Evolutionary conservation across 306 rosid species (phyloP).

Genomic region (Begonia peltatifolia): DNA sequence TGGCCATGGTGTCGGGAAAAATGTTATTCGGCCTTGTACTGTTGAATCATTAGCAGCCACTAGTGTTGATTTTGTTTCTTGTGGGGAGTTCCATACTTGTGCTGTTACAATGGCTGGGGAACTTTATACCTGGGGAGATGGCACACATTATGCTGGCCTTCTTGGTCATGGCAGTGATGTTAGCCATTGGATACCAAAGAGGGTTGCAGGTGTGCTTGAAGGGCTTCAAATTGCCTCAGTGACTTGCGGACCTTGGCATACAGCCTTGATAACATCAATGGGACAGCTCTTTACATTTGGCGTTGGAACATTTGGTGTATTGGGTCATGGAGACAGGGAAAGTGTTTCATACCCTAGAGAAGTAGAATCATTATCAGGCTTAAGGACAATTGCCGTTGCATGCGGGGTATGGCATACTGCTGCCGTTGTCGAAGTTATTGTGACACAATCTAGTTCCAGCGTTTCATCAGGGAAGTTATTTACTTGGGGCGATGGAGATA

Average conservation of each 20-base stretch:
- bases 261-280: constrained; percentile 71
- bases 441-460: constrained; percentile 68
- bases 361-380: constrained; percentile 72
- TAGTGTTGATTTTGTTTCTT: constrained; percentile 70
- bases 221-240: constrained; percentile 87
- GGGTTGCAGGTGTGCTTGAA: constrained; percentile 78
- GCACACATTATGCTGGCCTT: constrained; percentile 90
- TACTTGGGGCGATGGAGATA: constrained; percentile 99
- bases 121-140: constrained; percentile 95
- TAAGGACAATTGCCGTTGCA: constrained; percentile 82
- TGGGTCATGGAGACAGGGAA: constrained; percentile 88
- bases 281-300: constrained; percentile 95
- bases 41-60: constrained; percentile 71
- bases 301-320: constrained; percentile 91
- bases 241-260: constrained; percentile 98
- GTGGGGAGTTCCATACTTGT: constrained; percentile 96
- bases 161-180: constrained; percentile 88
- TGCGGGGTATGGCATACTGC: constrained; percentile 99
- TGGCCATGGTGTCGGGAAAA: constrained; percentile 91
- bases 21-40: constrained; percentile 67
- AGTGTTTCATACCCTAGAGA: constrained; percentile 69
- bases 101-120: constrained; percentile 93
- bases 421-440: constrained; percentile 89
- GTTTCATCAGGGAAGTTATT: constrained; percentile 75
- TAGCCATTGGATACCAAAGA: constrained; percentile 96